phyloP scores from a whole-genome alignment of 148 eudicot genomes.

The Rhododendron simsii region DNA sequence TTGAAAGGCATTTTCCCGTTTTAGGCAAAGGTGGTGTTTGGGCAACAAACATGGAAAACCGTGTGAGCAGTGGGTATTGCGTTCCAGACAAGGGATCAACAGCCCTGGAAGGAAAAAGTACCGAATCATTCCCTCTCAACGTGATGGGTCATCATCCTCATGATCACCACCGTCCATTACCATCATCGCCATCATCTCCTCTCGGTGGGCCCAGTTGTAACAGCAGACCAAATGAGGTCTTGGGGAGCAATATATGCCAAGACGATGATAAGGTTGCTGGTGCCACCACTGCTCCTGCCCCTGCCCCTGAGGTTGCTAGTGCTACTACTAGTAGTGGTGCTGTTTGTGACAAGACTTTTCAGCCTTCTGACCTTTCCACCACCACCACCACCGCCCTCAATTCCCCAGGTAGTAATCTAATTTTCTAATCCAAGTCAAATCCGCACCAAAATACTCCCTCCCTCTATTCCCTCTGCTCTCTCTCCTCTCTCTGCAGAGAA shows the following conservation, averaged over 20 bases:
- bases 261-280: slow-evolving; percentile 1
- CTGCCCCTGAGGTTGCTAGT: not conserved
- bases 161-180: slow-evolving; percentile 18
- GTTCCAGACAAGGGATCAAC: slow-evolving; percentile 17
- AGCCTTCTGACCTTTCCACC: slow-evolving; percentile 42
- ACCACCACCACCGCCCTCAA: slow-evolving; percentile 20
- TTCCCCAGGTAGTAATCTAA: slow-evolving; percentile 41
- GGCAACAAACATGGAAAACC: not conserved
- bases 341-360: slow-evolving; percentile 16
- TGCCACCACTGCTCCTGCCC: not conserved
- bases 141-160: slow-evolving; percentile 11
- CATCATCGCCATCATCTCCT: not conserved
- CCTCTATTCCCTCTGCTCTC: not conserved
- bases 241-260: slow-evolving; percentile 5
- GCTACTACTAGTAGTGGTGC: not conserved
- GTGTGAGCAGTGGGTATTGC: slow-evolving; percentile 2
- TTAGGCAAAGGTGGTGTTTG: not conserved
- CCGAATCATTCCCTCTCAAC: slow-evolving; percentile 22
- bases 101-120: slow-evolving; percentile 1
- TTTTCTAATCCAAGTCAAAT: not conserved
- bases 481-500: not conserved
- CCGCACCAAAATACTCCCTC: not conserved
- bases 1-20: not conserved
- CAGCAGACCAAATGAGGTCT: slow-evolving; percentile 18
- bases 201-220: slow-evolving; percentile 29